These are phyloP conservation scores for Fusarium acutatum DNA, from an alignment of 2,329 filamentous ascomycete species.

Conservation along the genomic window DNA sequence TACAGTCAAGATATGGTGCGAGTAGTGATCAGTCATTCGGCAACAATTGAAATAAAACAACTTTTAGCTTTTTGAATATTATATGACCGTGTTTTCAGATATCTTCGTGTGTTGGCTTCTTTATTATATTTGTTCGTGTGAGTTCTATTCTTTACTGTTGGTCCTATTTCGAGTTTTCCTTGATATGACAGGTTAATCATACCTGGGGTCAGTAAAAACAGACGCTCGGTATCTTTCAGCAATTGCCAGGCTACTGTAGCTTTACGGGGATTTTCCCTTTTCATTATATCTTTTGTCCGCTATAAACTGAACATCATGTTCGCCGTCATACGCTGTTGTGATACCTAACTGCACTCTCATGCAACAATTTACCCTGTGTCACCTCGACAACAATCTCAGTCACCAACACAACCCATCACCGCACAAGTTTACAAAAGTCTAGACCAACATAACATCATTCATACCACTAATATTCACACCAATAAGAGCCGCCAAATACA, in stretches of 20 bases:
- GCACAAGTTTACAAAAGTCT: neutral
- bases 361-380: conserved; percentile 11
- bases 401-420: neutral
- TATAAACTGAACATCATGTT: neutral
- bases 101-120: neutral
- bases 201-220: neutral
- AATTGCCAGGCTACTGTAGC: neutral
- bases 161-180: no score
- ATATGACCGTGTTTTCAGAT: neutral
- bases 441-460: neutral
- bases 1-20: neutral
- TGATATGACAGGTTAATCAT: fast-evolving
- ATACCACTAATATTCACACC: neutral
- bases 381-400: neutral
- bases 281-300: no score
- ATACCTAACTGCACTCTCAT: neutral
- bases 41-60: neutral
- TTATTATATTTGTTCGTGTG: no score
- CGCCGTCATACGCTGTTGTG: neutral
- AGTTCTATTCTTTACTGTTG: neutral
- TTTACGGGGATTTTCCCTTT: neutral
- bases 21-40: neutral
- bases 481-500: neutral
- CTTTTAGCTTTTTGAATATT: neutral
- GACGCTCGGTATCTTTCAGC: neutral